Evolutionary conservation across 139 green algal species (phyloP).

Genomic region (Deuterostichococcus epilithicus): DNA sequence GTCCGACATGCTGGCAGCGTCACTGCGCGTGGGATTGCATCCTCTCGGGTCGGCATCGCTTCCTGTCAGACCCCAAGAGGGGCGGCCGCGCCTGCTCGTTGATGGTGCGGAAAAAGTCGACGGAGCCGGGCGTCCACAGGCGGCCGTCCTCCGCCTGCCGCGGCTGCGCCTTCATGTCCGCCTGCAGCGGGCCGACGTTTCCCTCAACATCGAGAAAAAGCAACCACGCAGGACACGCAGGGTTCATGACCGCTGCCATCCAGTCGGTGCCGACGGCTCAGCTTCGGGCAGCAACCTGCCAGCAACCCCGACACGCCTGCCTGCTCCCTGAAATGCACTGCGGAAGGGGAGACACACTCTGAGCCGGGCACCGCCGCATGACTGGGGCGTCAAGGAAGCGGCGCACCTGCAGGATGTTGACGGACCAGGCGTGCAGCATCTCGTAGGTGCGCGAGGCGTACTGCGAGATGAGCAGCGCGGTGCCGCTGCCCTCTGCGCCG

Average conservation of each 20-base stretch:
- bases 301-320: too few relatives aligned
- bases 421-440: conserved; percentile 69
- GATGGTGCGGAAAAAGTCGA: conserved; percentile 91
- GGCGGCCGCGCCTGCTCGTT: conserved; percentile 65
- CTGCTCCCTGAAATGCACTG: too few relatives aligned
- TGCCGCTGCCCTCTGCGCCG: conserved; percentile 28
- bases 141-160: conserved; percentile 51
- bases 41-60: not conserved
- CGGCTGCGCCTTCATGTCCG: conserved; percentile 46
- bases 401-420: conserved; percentile 77
- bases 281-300: too few relatives aligned
- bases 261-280: conserved; percentile 18
- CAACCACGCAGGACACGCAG: too few relatives aligned
- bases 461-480: conserved; percentile 64
- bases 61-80: not conserved
- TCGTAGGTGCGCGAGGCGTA: conserved; percentile 67
- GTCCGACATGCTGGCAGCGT: too few relatives aligned
- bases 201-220: too few relatives aligned
- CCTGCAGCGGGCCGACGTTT: too few relatives aligned
- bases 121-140: conserved; percentile 71
- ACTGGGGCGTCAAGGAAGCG: not conserved
- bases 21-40: not conserved
- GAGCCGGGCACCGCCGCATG: too few relatives aligned
- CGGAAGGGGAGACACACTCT: too few relatives aligned
- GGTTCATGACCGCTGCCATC: too few relatives aligned